Evolutionary conservation across 352 stramenopile genomes (phyloP), one percentile per base, ranked within the genome.

Genomic region (Halophytophthora polymorphica): DNA sequence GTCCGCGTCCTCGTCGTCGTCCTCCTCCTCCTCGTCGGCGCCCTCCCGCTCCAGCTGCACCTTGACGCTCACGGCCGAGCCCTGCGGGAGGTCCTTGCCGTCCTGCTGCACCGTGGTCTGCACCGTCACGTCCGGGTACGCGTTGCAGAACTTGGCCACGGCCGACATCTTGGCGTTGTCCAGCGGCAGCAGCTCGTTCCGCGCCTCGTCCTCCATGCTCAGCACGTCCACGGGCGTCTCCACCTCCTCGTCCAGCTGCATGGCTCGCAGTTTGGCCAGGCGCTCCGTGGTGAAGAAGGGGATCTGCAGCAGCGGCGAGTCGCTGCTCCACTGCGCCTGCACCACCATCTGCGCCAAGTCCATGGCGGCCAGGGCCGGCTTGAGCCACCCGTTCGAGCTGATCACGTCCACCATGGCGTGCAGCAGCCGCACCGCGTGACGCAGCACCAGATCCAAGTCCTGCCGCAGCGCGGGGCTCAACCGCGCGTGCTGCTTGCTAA

Each of bases 381-480:
- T 99, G 11, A 99, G 79, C 96, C 96, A 99, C 4, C 96, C 94
- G 66, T 98, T 98, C 39, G 93, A 99, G 50, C 94, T 98, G 49
- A 99, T 98, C 12, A 99, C 97, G 67, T 99, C 97, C 43, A 99
- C 97, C 72, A 99, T 97, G 2, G 96, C 95, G 58, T 98, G 95
- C 50, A 99, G 69, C 18, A 99, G 73, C 40, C 93, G 93, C 18
- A 98, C 82, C 1, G 89, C 86, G 38, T 98, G 85, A 14, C 71
- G 82, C 12, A 99, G 54, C 44, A 99, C 77, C 14, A 78, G 73
- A 55, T 97, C 83, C 36, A 98, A 77, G 71, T 99, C 97, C 34
- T 82, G 72, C 0, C 77, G 81, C 45, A 99, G 69, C 56, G 98
- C 94, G 21, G 86, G 74, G 25, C 88, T 93, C 49, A 99, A 58